Conservation (phyloP, 2,329 filamentous ascomycete species). For the Aaosphaeria arxii region DNA sequence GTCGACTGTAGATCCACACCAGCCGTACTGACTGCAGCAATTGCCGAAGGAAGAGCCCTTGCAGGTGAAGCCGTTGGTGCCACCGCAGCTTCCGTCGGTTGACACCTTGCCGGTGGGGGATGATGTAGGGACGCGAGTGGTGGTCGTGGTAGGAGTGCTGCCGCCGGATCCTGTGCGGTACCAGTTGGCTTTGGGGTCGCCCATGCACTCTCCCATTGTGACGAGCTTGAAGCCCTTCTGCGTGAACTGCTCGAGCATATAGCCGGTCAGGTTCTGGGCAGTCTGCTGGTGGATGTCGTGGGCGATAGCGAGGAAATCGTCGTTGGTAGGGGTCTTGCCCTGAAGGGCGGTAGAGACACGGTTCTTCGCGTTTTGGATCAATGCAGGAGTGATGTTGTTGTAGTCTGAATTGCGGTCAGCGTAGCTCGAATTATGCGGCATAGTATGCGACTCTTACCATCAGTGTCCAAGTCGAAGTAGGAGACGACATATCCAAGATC, state of each 20-base stretch:
- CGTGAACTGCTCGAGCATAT: conserved; percentile 41
- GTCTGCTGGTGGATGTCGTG: conserved; percentile 50
- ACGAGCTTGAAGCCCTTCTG: conserved; percentile 42
- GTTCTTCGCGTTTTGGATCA: conserved; percentile 32
- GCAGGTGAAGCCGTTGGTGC: conserved; percentile 21
- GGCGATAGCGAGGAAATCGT: conserved; percentile 52
- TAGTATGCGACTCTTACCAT: conserved; percentile 28
- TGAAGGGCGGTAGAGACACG: conserved; percentile 43
- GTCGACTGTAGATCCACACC: conserved; percentile 23
- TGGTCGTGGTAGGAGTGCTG: conserved; percentile 29
- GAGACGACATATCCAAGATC: conserved; percentile 57
- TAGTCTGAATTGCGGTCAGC: conserved; percentile 14
- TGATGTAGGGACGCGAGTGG: conserved; percentile 8
- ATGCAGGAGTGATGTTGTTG: conserved; percentile 23
- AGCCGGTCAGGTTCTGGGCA: conserved; percentile 41
- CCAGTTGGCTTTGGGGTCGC: conserved; percentile 46
- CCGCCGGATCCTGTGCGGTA: conserved; percentile 40
- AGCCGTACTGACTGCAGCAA: conserved; percentile 40
- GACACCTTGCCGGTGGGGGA: conserved; percentile 8
- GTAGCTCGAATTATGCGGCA: too few species aligned
- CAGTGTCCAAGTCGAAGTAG: conserved; percentile 59
- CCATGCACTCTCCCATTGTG: conserved; percentile 49
- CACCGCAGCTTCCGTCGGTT: conserved; percentile 20
- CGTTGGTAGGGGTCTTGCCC: conserved; percentile 18
- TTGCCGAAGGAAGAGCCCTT: conserved; percentile 34